phyloP scores from a whole-genome alignment of 2,329 filamentous ascomycete genomes.

The Fonsecaea nubica region DNA sequence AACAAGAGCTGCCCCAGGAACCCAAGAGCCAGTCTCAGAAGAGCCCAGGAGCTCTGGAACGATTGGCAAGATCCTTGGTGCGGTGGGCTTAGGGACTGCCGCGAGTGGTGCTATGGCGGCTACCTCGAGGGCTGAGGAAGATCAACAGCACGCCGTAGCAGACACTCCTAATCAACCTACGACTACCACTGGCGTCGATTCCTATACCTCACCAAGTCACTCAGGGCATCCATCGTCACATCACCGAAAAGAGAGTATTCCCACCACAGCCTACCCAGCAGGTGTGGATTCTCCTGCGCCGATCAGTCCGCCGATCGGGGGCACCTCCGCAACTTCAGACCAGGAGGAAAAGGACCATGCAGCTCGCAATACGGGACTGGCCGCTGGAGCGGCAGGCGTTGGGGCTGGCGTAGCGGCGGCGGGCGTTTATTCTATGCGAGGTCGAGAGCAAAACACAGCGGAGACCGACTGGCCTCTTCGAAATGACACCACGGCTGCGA shows the following conservation, averaged over 20 bases:
- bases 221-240: slow-evolving; percentile 30
- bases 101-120: slow-evolving; percentile 26
- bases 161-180: slow-evolving; percentile 30
- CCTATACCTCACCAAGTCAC: slow-evolving; percentile 32
- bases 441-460: neutral
- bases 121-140: slow-evolving; percentile 15
- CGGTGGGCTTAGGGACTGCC: slow-evolving; percentile 36
- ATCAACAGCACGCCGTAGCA: slow-evolving; percentile 11
- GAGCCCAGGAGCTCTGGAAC: slow-evolving; percentile 23
- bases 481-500: neutral
- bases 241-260: slow-evolving; percentile 37
- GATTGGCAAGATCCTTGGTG: slow-evolving; percentile 35
- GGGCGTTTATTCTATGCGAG: slow-evolving; percentile 15
- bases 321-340: slow-evolving; percentile 21
- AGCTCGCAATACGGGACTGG: slow-evolving; percentile 27
- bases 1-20: slow-evolving; percentile 6
- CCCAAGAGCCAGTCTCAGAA: slow-evolving; percentile 1
- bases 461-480: slow-evolving; percentile 14
- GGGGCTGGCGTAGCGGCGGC: slow-evolving; percentile 30
- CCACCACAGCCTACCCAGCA: slow-evolving; percentile 39
- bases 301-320: slow-evolving; percentile 37
- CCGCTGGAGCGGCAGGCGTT: slow-evolving; percentile 30
- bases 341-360: slow-evolving; percentile 21
- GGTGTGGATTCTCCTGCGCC: slow-evolving; percentile 33
- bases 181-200: slow-evolving; percentile 33